These are phyloP conservation scores for Xerocomellus amylosporus DNA, from an alignment of 768 basidiomycete species.

Conservation along the genomic window DNA sequence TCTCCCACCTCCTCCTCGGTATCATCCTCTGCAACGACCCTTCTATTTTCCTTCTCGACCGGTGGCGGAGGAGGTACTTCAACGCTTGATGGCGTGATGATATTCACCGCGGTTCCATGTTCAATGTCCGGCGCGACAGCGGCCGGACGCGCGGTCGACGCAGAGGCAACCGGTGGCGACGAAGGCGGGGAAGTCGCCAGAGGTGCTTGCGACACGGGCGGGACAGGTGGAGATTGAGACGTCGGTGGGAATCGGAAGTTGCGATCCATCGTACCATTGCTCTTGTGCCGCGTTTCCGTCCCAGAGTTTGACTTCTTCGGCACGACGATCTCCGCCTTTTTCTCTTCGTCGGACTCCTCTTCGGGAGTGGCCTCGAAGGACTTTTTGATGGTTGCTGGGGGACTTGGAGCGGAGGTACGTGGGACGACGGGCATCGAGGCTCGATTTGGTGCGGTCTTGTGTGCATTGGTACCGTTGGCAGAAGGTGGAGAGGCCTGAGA, in stretches of 20 bases:
- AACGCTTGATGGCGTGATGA: conserved; percentile 60
- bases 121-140: conserved; percentile 6
- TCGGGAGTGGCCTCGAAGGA: conserved; percentile 55
- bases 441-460: conserved; percentile 46
- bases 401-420: conserved; percentile 40
- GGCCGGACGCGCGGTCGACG: conserved; percentile 11
- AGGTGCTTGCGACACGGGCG: not conserved
- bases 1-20: conserved; percentile 75
- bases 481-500: conserved; percentile 60
- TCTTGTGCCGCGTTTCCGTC: conserved; percentile 36
- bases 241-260: conserved; percentile 66
- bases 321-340: conserved; percentile 31
- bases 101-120: conserved; percentile 19
- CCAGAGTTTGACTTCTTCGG: conserved; percentile 14
- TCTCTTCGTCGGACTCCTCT: conserved; percentile 38
- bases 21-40: conserved; percentile 47
- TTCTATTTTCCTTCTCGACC: conserved; percentile 63
- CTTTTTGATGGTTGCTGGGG: conserved; percentile 36
- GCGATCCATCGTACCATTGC: conserved; percentile 74
- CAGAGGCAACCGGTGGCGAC: conserved; percentile 22
- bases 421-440: conserved; percentile 67
- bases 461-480: conserved; percentile 28
- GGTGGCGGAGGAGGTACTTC: conserved; percentile 82
- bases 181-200: conserved; percentile 34
- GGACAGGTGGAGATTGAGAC: conserved; percentile 14